These are phyloP conservation scores for Vigna hirtella DNA, from an alignment of 306 rosid genomes.

Conservation along the genomic window DNA sequence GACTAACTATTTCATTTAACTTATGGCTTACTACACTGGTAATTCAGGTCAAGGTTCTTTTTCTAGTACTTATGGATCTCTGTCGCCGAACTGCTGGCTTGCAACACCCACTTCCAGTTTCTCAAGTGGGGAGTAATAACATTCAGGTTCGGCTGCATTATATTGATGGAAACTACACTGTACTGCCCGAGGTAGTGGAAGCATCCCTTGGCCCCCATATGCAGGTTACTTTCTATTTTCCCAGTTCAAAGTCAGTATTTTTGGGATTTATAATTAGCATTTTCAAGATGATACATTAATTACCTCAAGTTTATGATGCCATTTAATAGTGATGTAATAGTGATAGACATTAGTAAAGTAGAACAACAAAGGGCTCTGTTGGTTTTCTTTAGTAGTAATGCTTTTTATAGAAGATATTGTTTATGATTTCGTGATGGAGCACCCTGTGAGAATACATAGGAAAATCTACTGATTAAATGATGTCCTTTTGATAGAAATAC, in stretches of 20 bases:
- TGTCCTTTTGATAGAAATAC: slow-evolving; percentile 12
- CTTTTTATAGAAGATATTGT: slow-evolving; percentile 6
- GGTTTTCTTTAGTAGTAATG: slow-evolving; percentile 15
- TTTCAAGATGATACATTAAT: slow-evolving; percentile 19
- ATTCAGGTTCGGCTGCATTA: slow-evolving; percentile 94
- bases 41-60: slow-evolving; percentile 86
- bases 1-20: slow-evolving; percentile 11
- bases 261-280: slow-evolving; percentile 25
- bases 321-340: slow-evolving; percentile 19
- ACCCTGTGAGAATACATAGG: slow-evolving; percentile 4
- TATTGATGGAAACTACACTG: slow-evolving; percentile 92
- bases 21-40: slow-evolving; percentile 32
- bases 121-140: slow-evolving; percentile 88
- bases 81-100: slow-evolving; percentile 79
- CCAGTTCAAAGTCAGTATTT: slow-evolving; percentile 22
- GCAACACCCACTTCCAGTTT: slow-evolving; percentile 86
- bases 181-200: slow-evolving; percentile 94
- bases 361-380: slow-evolving; percentile 1
- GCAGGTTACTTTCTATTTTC: slow-evolving; percentile 67
- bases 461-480: slow-evolving; percentile 4
- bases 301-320: slow-evolving; percentile 23
- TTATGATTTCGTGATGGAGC: slow-evolving; percentile 30
- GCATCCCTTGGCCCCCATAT: slow-evolving; percentile 93
- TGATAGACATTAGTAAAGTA: slow-evolving; percentile 12
- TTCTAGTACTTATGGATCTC: slow-evolving; percentile 87